Base-by-base conservation (phyloP, 148 eudicot species). In the Dysphania ambrosioides region DNA sequence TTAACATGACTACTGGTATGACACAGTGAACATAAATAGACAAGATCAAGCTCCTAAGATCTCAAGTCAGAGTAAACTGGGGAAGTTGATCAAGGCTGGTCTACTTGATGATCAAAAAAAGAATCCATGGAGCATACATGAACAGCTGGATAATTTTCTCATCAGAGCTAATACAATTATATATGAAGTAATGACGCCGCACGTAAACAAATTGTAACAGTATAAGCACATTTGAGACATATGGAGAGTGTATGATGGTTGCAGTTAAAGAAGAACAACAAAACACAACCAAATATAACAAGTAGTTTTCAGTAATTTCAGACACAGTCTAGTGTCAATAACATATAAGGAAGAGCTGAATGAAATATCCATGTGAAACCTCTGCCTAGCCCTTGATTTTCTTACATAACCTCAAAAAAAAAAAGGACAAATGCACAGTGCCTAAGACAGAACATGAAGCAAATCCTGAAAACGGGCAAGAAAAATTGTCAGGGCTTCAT, bases 301-400 rank as follows among this genome's bases (percentile, higher is more conserved):
- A 12, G 0, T 32, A 34, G 0, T 34, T 34, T 32, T 15, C 66
- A 31, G 38, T 29, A 36, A 13, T 62, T 18, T 21, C 18, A 47
- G 16, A 47, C 53, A 16, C 44, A 36, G 69, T 34, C 27, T 1
- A 71, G 42, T 71, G 36, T 19, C 26, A 55, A 3, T 18, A 31
- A 71, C 63, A 71, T 55, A 6, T 36, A 65, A n/a, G 24, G 69
- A 5, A 65, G 44, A 65, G 23, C 58, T 53, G 58, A 34, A 32
- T 38, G 1, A 15, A 18, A 21, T 32, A n/a, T 71, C 26, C 29
- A 12, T 16, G n/a, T 58, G 9, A 21, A 21, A 23, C 42, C 5
- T 58, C 66, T 58, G 27, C 27, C 47, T 32, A 64, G 68, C 68
- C 24, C 12, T 60, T 72, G 36, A 16, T 26, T 23, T 60, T 59